Evolutionary conservation across 2,329 filamentous ascomycete species (phyloP), one percentile per base, ranked within the genome.

Genomic region (Lecanosticta acicola): DNA sequence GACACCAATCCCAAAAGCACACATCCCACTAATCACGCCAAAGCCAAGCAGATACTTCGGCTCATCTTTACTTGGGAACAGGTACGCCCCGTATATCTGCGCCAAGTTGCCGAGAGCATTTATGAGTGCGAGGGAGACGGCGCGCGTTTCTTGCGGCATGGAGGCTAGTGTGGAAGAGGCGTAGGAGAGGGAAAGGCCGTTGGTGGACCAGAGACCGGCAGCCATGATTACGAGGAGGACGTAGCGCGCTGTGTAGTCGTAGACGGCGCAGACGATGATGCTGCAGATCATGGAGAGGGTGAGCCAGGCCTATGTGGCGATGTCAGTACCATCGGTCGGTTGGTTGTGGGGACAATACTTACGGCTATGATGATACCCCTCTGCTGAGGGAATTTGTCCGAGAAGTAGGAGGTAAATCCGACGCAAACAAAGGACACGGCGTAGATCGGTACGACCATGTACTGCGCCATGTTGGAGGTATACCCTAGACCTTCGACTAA

Each of bases 151-250:
- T 13, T 55, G 59, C 3, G 58, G 58, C 68, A 78, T 72, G 14
- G 64, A 59, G 1, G 68, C 69, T 54, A 80, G 78, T 0, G 73
- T 74, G 0, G 73, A 72, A 3, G 74, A 73, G 0, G 73, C 73
- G 46, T 74, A 79, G 0, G 74, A 70, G 14, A 80, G 64, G 0
- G 71, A 67, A 2, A 74, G 66, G 1, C 71, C 75, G 54, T 80
- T 79, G 1, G 71, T 70, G 0, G 72, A 66, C 76, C 74, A 79
- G 0, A 79, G 64, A 0, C 75, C 77, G 1, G 73, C 70, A 0
- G 75, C 75, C 74, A 79, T 77, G 45, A 80, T 64, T 1, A 79
- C 73, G 0, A 80, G 68, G 1, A 80, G 64, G 0, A 68, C 74
- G 51, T 80, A 80, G 3, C 77, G 68, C 1, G 73, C 76, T 1